Base-by-base conservation (phyloP, 495 filamentous ascomycete genomes). In the Penicillium chermesinum region DNA sequence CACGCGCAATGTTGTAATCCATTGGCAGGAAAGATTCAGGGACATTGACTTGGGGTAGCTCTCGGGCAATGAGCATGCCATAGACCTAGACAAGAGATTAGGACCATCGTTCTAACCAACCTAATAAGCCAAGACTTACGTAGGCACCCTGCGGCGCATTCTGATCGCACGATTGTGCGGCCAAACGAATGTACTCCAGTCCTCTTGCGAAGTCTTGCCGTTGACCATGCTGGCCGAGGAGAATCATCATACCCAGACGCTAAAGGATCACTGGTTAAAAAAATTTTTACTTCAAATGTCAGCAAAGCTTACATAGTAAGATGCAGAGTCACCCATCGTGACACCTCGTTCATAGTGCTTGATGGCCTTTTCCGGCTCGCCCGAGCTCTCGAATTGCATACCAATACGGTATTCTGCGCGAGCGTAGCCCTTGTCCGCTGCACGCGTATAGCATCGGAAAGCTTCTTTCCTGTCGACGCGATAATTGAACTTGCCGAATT, bases 141-240 rank as follows among this genome's bases (percentile, higher is more conserved):
- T 95, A 98, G 41, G 94, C 93, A 42, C 94, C 93, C 63, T 97
- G 93, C 5, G 93, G 94, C 7, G 93, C 90, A 64, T 98, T 96
- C 69, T 97, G 91, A 61, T 98, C 93, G 21, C 93, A 89, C 12
- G 83, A 89, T 50, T 89, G 82, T 41, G 94, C 90, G 22, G 91
- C 87, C 50, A 78, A 69, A 41, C 81, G 80, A 53, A 98, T 89
- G 50, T 95, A 76, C 32, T 93, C 82, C 32, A 97, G 71, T 6
- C 89, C 94, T 42, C 66, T 79, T 12, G 77, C 71, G 59, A 80
- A 91, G 59, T 98, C 88, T 58, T 91, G 88, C 30, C 72, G 81
- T 61, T 91, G 84, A 17, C 89, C 88, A 65, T 93, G 89, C 64
- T 98, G 93, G 14, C 93, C 93, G 38, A 96, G 79, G 27, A 97